Evolutionary conservation across 768 basidiomycete species (phyloP).

Genomic region (Phlegmacium glaucopus): DNA sequence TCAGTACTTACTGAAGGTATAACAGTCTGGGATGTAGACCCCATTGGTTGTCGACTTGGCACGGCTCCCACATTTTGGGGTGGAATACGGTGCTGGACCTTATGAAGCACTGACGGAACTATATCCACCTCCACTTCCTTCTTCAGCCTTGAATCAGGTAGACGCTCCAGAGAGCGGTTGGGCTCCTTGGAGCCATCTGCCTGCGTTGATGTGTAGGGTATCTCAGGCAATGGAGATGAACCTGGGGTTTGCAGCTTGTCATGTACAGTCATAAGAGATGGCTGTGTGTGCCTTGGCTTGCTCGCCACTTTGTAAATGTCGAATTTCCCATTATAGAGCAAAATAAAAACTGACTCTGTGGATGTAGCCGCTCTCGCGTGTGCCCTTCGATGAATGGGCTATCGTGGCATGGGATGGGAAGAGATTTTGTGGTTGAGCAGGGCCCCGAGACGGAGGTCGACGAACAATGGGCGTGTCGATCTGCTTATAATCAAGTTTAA

Average conservation of each 20-base stretch:
- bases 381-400: conserved; percentile 2
- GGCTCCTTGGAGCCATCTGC: too few species aligned
- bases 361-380: background rate
- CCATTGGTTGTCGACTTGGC: background rate
- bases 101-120: background rate
- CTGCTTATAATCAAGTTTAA: too few species aligned
- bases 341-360: conserved; percentile 5
- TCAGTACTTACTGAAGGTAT: background rate
- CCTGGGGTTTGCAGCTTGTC: too few species aligned
- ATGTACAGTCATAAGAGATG: too few species aligned
- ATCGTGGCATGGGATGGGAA: background rate
- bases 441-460: conserved; percentile 9
- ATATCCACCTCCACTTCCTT: background rate
- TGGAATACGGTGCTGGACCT: background rate
- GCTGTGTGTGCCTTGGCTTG: too few species aligned
- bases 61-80: background rate
- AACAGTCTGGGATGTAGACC: background rate
- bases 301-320: too few species aligned
- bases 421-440: background rate
- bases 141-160: background rate
- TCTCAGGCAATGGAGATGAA: too few species aligned
- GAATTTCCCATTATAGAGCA: too few species aligned
- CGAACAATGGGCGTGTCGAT: background rate
- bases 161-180: background rate
- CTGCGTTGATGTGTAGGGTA: too few species aligned